A percentile compares a stretch with the other conserved stretches of the same genome.
Conservation (phyloP, 306 rosid genomes). For the Fragaria nilgerrensis region DNA sequence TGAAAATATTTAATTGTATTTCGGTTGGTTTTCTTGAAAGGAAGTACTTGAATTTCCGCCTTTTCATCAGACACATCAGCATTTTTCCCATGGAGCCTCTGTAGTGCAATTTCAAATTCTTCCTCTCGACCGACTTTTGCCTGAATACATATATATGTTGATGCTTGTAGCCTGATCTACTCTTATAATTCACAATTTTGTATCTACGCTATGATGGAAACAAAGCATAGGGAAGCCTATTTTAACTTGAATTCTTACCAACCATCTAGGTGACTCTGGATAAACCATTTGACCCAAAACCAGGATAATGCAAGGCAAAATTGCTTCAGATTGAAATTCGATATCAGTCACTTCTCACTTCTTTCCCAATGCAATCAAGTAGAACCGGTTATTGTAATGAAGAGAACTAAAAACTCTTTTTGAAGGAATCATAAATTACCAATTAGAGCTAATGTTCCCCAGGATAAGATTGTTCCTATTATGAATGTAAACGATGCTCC, state of each 20-base stretch:
- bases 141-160: slow-evolving; percentile 17
- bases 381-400: background rate
- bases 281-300: slow-evolving; percentile 33
- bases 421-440: slow-evolving; percentile 23
- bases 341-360: slow-evolving; percentile 11
- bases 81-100: slow-evolving; percentile 34
- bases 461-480: slow-evolving; percentile 44
- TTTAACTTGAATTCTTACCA: slow-evolving; percentile 28
- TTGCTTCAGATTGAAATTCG: slow-evolving; percentile 47
- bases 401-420: too few relatives aligned
- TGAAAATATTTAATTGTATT: slow-evolving; percentile 5
- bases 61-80: slow-evolving; percentile 34
- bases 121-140: slow-evolving; percentile 42
- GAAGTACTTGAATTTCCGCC: slow-evolving; percentile 27
- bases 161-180: background rate
- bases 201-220: background rate
- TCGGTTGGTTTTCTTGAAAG: background rate
- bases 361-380: background rate
- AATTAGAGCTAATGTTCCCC: slow-evolving; percentile 37
- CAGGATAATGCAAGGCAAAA: slow-evolving; percentile 61
- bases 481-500: slow-evolving; percentile 2
- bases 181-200: background rate
- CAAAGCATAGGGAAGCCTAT: background rate
- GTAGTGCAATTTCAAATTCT: slow-evolving; percentile 39
- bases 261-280: slow-evolving; percentile 53